Evolutionary conservation across 1,139 yeast genomes (phyloP), one percentile per base, ranked within the genome.

Genomic region (Sugiyamaella neomexicana): DNA sequence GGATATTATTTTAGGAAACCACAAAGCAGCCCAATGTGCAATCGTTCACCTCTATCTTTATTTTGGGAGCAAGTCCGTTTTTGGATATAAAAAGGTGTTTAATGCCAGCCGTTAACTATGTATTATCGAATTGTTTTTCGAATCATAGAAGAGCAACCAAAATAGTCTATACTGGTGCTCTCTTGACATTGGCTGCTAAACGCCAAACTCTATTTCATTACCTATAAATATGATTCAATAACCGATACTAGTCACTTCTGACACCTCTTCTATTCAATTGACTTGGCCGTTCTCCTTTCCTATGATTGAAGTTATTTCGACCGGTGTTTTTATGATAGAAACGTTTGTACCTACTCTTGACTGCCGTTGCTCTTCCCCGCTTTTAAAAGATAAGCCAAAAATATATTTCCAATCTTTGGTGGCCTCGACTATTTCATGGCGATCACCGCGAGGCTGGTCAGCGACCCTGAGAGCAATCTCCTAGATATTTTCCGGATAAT

Each of bases 361-460:
- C 43, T 17, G 43, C 34, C 27, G 45, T 12, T 17, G 47, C 47
- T 8, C 31, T 44, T 44, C 47, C 47, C 47, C 47, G 47, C 47
- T 32, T 44, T 44, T 20, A 32, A 44, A 44, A 44, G 47, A 44
- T 44, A 44, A 32, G 47, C 47, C 17, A 17, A 7, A n/a, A 17
- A 44, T 44, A 44, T 16, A 34, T 25, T 9, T 5, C 7, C 39
- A 12, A 32, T n/a, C 34, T 16, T 34, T 17, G 23, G 25, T 29
- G 34, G 34, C 34, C n/a, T 29, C 34, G 34, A 29, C 10, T 7
- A 42, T 6, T 27, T 9, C 5, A 16, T 13, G 46, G 29, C 46
- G 46, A 42, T 42, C 46, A 42, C 37, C 20, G 37, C 23, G 29
- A 40, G 41, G 41, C 41, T 38, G 41, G 41, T 5, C 13, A 4